These are phyloP conservation scores for Clarireedia homoeocarpa DNA, from an alignment of 2,329 filamentous ascomycete genomes.

Conservation along the genomic window DNA sequence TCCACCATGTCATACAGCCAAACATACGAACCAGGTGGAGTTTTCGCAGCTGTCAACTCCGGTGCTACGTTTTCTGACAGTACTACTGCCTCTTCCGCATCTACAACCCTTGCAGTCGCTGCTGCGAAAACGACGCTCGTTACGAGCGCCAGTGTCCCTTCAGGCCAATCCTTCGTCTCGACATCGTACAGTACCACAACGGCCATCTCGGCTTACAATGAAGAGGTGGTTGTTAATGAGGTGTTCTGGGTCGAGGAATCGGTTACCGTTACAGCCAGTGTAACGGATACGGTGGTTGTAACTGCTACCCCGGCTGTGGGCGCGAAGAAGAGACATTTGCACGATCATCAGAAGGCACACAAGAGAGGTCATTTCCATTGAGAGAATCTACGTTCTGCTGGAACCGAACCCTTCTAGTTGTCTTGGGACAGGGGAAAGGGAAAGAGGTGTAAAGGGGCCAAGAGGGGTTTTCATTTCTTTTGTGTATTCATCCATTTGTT, in stretches of 20 bases:
- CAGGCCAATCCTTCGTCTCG: constrained; percentile 32
- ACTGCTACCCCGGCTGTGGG: background rate
- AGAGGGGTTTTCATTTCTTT: too few relatives aligned
- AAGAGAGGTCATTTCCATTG: background rate
- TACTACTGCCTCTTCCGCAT: background rate
- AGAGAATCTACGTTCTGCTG: background rate
- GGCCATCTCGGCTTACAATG: constrained; percentile 30
- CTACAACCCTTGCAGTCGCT: background rate
- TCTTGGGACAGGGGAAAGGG: too few relatives aligned
- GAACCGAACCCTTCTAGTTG: too few relatives aligned
- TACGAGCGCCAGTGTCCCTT: constrained; percentile 18
- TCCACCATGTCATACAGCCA: constrained; percentile 15
- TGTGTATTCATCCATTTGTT: too few relatives aligned
- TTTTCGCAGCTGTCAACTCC: constrained; percentile 23
- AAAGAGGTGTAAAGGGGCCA: too few relatives aligned
- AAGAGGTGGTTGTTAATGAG: constrained; percentile 38
- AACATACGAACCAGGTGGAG: constrained; percentile 25
- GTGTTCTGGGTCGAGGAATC: constrained; percentile 49
- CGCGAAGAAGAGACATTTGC: constrained; percentile 5
- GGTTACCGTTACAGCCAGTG: constrained; percentile 25
- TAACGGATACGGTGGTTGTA: background rate
- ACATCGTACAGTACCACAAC: constrained; percentile 45
- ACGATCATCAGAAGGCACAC: constrained; percentile 1
- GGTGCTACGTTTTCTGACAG: background rate
- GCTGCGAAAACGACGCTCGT: constrained; percentile 7